A percentile compares a stretch with the other conserved stretches of the same genome.
Conservation (phyloP, 768 basidiomycete species). For the Collybiopsis confluens region DNA sequence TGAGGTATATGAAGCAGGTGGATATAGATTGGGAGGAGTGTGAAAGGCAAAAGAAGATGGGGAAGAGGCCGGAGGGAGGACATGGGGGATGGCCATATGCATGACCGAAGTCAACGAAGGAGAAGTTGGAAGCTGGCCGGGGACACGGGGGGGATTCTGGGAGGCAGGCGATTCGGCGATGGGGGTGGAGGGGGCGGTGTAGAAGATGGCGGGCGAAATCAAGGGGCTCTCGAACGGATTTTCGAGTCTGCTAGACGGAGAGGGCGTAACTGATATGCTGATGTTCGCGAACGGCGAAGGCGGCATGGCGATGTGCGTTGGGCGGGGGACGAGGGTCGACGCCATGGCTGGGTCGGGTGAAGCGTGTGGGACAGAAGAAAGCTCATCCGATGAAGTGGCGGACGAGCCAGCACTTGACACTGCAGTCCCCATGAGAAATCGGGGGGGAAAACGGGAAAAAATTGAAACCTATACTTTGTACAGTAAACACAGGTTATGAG, state of each 20-base stretch:
- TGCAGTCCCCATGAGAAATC: conserved; percentile 15
- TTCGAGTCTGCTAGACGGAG: conserved; percentile 30
- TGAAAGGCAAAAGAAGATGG: conserved; percentile 23
- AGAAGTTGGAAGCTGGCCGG: conserved; percentile 25
- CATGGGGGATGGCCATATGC: conserved; percentile 4
- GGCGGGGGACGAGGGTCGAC: conserved; percentile 24
- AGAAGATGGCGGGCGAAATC: conserved; percentile 36
- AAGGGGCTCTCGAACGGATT: conserved; percentile 32
- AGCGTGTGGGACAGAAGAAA: background rate
- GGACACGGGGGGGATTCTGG: conserved; percentile 33
- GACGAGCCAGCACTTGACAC: conserved; percentile 9
- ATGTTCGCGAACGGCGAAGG: conserved; percentile 27
- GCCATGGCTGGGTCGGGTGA: conserved; percentile 6
- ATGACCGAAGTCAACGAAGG: conserved; percentile 14
- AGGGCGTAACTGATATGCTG: conserved; percentile 24
- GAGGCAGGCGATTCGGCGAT: conserved; percentile 29
- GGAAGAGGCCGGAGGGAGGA: conserved; percentile 16
- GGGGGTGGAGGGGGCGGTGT: conserved; percentile 46
- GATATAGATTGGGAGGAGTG: conserved; percentile 17
- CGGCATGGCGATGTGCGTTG: conserved; percentile 28
- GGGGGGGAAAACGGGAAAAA: background rate
- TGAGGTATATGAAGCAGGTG: conserved; percentile 16
- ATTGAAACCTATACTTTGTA: conserved; percentile 10
- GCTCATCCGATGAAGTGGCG: conserved; percentile 6
- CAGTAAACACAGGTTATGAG: conserved; percentile 17